Evolutionary conservation across 352 stramenopile species (phyloP).

Genomic region (Aphanomyces euteiches): DNA sequence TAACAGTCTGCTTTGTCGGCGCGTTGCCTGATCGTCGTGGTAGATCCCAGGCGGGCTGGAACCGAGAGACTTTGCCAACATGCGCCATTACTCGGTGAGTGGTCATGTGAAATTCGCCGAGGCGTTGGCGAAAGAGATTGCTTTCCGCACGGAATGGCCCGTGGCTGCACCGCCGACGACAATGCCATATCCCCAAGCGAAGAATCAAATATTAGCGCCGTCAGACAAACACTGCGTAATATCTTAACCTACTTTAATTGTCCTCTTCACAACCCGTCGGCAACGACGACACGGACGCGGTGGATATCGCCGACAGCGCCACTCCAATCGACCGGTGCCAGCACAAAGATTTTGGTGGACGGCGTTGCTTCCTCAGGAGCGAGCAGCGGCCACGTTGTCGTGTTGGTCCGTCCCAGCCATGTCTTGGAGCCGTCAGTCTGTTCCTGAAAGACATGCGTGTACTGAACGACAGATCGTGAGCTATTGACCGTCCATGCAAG

Average conservation of each 20-base stretch:
- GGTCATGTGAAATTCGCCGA: conserved; percentile 80
- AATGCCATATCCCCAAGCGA: conserved; percentile 77
- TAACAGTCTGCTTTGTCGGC: not conserved
- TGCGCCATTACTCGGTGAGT: conserved; percentile 79
- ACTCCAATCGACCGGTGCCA: conserved; percentile 2
- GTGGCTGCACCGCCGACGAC: conserved; percentile 45
- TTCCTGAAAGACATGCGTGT: not conserved
- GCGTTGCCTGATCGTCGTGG: not conserved
- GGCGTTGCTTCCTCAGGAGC: not conserved
- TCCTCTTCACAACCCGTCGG: not conserved
- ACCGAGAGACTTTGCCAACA: conserved; percentile 66
- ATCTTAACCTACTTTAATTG: conserved; percentile 9
- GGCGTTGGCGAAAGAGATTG: conserved; percentile 67
- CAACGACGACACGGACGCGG: not conserved
- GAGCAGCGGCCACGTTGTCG: not conserved
- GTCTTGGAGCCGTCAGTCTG: not conserved
- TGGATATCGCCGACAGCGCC: not conserved
- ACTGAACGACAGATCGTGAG: not conserved
- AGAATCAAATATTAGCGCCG: conserved; percentile 69
- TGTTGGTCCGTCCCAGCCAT: not conserved
- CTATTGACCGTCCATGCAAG: not conserved
- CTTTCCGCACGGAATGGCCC: conserved; percentile 58
- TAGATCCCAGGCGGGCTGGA: conserved; percentile 66
- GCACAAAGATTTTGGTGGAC: not conserved
- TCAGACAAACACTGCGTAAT: conserved; percentile 20